phyloP scores from a whole-genome alignment of 768 basidiomycete species.

The Neoboletus magnificus region DNA sequence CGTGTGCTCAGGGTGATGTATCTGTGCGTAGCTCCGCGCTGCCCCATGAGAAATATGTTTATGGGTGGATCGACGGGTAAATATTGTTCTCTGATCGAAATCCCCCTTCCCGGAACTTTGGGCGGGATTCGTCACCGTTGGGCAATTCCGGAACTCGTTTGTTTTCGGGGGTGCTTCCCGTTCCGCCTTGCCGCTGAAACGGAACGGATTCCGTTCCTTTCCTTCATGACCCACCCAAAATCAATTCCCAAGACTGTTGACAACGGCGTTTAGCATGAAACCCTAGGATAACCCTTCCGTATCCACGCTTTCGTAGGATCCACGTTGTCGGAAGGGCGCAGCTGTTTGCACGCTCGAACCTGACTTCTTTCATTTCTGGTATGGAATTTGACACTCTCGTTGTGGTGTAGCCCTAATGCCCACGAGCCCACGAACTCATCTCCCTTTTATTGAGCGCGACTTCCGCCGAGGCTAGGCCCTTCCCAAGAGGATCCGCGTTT shows the following conservation, averaged over 20 bases:
- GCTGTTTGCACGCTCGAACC: slow-evolving; percentile 14
- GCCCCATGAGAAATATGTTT: slow-evolving; percentile 19
- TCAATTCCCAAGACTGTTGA: background rate
- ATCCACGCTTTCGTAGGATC: slow-evolving; percentile 7
- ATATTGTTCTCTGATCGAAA: background rate
- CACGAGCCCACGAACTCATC: slow-evolving; percentile 5
- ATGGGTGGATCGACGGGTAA: background rate
- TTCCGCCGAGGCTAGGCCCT: slow-evolving; percentile 7
- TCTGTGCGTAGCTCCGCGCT: slow-evolving; percentile 17
- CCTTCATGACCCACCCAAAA: slow-evolving; percentile 1
- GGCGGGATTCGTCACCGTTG: background rate
- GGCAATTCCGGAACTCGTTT: background rate
- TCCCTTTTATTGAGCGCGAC: slow-evolving; percentile 1
- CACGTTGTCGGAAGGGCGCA: slow-evolving; percentile 12
- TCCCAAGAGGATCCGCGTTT: slow-evolving; percentile 23
- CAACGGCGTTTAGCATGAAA: slow-evolving; percentile 21
- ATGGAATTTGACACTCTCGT: slow-evolving; percentile 2
- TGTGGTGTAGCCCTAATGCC: background rate
- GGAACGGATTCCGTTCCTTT: slow-evolving; percentile 9
- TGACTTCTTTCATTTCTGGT: slow-evolving; percentile 17
- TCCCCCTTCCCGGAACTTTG: background rate
- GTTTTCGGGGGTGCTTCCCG: slow-evolving; percentile 5
- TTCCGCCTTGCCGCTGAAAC: background rate
- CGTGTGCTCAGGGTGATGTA: slow-evolving; percentile 21
- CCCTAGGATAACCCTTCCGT: background rate